A percentile compares a stretch with the other conserved stretches of the same genome.
phyloP scores from a whole-genome alignment of 164 flowering plant species.

The Hamamelis virginiana region DNA sequence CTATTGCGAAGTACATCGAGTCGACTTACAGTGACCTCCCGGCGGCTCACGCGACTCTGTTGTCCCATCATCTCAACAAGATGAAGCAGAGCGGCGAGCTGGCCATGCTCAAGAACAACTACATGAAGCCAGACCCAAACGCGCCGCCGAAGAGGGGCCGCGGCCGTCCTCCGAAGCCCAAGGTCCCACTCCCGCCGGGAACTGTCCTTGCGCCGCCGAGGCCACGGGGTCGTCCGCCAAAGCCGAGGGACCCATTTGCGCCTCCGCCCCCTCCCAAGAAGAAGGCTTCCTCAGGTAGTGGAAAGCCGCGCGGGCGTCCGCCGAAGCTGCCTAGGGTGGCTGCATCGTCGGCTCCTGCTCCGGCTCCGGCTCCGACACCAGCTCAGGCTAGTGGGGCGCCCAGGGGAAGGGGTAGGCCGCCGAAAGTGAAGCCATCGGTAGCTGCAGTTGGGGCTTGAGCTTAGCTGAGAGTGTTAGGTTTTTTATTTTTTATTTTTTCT shows the following conservation, averaged over 20 bases:
- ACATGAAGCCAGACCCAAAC: constrained; percentile 63
- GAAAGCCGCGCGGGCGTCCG: constrained; percentile 63
- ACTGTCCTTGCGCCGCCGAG: constrained; percentile 36
- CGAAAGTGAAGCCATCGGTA: constrained; percentile 55
- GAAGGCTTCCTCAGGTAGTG: constrained; percentile 23
- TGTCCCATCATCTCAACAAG: constrained; percentile 56
- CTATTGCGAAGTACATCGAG: constrained; percentile 71
- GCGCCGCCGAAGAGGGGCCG: constrained; percentile 81
- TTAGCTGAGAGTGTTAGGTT: neutral
- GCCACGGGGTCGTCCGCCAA: constrained; percentile 69
- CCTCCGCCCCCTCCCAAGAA: constrained; percentile 24
- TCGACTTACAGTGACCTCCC: constrained; percentile 56
- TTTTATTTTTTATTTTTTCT: neutral
- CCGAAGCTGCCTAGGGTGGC: constrained; percentile 45
- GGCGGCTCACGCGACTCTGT: constrained; percentile 52
- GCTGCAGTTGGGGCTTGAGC: constrained; percentile 34
- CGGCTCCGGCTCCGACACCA: neutral
- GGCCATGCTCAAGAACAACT: constrained; percentile 61
- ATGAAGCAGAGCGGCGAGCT: constrained; percentile 72
- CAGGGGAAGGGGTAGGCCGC: constrained; percentile 64
- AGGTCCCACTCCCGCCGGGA: constrained; percentile 34
- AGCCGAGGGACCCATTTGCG: constrained; percentile 42
- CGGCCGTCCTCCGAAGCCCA: constrained; percentile 88
- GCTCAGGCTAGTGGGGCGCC: constrained; percentile 15
- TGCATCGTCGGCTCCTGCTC: neutral